Evolutionary conservation across 768 basidiomycete species (phyloP).

Genomic region (Tulasnella sp.): DNA sequence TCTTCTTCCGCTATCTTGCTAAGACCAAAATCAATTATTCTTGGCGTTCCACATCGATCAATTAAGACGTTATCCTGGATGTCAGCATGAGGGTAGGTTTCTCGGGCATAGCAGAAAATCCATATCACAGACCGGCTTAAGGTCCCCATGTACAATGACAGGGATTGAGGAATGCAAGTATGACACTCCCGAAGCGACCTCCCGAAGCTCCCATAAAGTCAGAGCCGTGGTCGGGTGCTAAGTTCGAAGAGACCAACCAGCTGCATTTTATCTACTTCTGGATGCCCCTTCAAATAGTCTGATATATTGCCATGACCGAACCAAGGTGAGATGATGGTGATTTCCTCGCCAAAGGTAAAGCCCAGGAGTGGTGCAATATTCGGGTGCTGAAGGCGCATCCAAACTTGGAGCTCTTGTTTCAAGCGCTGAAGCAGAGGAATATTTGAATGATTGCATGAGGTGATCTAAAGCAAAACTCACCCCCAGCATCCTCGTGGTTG

Average conservation of each 20-base stretch:
- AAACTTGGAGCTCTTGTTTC: background rate
- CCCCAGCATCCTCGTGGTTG: background rate
- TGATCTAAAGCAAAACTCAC: background rate
- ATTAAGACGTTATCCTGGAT: constrained; percentile 16
- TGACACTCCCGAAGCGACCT: background rate
- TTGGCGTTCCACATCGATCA: background rate
- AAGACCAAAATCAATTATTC: constrained; percentile 23
- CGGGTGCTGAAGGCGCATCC: constrained; percentile 8
- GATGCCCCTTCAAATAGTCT: background rate
- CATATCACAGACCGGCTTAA: background rate
- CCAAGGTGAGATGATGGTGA: background rate
- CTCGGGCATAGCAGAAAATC: background rate
- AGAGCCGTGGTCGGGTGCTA: background rate
- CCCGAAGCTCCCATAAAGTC: background rate
- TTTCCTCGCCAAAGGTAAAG: background rate
- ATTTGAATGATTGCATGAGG: background rate
- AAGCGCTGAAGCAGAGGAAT: background rate
- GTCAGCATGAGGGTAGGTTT: background rate
- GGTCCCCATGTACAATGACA: constrained; percentile 8
- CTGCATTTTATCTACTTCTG: background rate
- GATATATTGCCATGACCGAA: background rate
- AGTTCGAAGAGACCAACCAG: background rate
- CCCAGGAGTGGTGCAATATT: background rate
- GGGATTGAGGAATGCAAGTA: constrained; percentile 2
- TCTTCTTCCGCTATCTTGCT: background rate